Percentiles rank a stretch among this genome's conserved stretches.
Evolutionary conservation across 768 basidiomycete species (phyloP).

Genomic region (Leccinum broughii): DNA sequence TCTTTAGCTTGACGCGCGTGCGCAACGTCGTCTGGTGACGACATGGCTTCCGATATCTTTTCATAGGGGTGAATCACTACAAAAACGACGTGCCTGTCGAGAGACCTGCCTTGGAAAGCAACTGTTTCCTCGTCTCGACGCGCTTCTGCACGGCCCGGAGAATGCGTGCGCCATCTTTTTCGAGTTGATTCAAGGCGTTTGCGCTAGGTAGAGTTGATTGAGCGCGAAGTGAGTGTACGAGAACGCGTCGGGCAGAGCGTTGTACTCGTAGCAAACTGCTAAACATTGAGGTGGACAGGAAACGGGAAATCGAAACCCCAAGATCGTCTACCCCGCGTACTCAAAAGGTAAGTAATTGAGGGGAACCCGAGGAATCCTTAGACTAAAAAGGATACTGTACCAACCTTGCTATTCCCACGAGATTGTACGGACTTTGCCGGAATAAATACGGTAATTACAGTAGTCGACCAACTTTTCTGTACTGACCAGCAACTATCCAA

Average conservation of each 20-base stretch:
- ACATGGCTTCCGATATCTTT: constrained; percentile 55
- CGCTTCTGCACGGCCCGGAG: constrained; percentile 55
- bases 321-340: no score
- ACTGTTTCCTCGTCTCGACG: constrained; percentile 47
- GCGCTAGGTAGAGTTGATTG: constrained; percentile 13
- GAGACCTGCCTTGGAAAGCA: constrained; percentile 46
- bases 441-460: no score
- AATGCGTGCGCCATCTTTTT: constrained; percentile 49
- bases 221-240: constrained; percentile 9
- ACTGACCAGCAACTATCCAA: no score
- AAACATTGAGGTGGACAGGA: constrained; percentile 11
- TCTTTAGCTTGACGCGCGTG: constrained; percentile 66
- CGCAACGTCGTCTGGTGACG: constrained; percentile 56
- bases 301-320: not conserved
- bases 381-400: no score
- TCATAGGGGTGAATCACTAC: not conserved
- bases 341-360: no score
- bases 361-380: no score
- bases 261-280: constrained; percentile 9
- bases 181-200: constrained; percentile 29
- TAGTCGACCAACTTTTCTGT: no score
- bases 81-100: not conserved
- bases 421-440: no score
- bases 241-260: constrained; percentile 12
- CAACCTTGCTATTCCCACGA: no score